These are phyloP conservation scores for Amoebophrya sp. DNA, from an alignment of 169 alveolate genomes.

Conservation along the genomic window DNA sequence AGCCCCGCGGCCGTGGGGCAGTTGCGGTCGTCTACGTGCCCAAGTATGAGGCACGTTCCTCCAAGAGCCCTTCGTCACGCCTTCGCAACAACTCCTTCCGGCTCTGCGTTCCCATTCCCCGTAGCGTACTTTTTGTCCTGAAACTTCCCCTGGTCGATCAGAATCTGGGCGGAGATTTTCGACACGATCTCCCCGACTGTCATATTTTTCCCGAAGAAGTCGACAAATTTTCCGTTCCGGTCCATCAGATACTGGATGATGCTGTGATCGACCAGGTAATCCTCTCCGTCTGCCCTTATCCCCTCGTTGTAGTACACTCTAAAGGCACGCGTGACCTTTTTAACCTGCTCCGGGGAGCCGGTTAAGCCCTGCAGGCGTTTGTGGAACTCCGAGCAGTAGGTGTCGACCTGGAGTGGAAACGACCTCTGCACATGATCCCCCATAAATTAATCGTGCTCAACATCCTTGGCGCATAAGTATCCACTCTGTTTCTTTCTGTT, in stretches of 20 bases:
- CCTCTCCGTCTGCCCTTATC: slow-evolving; percentile 45
- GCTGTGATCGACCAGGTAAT: slow-evolving; percentile 74
- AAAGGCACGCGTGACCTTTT: slow-evolving; percentile 46
- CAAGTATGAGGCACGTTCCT: too few species aligned
- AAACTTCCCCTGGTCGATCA: neutral
- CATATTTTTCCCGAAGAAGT: slow-evolving; percentile 71
- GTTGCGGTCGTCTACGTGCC: too few species aligned
- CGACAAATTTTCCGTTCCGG: slow-evolving; percentile 68
- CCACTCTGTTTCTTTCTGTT: too few species aligned
- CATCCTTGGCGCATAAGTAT: too few species aligned
- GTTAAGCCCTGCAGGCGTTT: slow-evolving; percentile 52
- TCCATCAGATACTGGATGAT: slow-evolving; percentile 70
- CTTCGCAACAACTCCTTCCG: too few species aligned
- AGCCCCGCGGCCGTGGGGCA: too few species aligned
- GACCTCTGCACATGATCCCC: too few species aligned
- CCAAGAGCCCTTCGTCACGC: too few species aligned
- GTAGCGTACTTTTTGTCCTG: neutral
- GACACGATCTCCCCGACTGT: slow-evolving; percentile 64
- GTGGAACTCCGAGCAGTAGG: slow-evolving; percentile 51
- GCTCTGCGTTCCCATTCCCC: neutral
- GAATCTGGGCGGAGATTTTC: slow-evolving; percentile 40
- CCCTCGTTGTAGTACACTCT: slow-evolving; percentile 53
- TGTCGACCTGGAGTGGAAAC: slow-evolving; percentile 41
- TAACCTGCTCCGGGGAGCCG: slow-evolving; percentile 52
- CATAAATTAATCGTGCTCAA: too few species aligned